Conservation (phyloP, 495 filamentous ascomycete genomes). For the Usnea hakonensis region DNA sequence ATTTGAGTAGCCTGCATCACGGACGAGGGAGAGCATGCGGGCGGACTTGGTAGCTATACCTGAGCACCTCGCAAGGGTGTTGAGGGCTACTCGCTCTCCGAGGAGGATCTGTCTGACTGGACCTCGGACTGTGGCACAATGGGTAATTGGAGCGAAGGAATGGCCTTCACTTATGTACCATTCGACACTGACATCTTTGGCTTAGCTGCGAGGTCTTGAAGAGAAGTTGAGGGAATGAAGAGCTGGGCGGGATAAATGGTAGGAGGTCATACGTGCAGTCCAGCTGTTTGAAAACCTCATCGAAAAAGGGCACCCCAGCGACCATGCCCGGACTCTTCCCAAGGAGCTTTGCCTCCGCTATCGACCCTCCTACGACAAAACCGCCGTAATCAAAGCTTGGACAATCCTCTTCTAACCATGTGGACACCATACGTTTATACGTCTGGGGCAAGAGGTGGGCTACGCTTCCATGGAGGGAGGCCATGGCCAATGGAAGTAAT, state of each 20-base stretch:
- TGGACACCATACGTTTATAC: constrained; percentile 70
- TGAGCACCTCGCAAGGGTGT: constrained; percentile 84
- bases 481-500: constrained; percentile 33
- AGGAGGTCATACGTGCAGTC: constrained; percentile 58
- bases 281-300: constrained; percentile 84
- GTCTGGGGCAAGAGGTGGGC: constrained; percentile 75
- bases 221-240: neutral
- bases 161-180: constrained; percentile 80
- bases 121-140: constrained; percentile 75
- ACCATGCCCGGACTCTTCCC: constrained; percentile 85
- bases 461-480: constrained; percentile 61
- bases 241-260: constrained; percentile 1
- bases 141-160: constrained; percentile 47
- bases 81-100: constrained; percentile 87
- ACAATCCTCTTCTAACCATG: constrained; percentile 92
- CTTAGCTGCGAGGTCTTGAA: neutral
- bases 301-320: constrained; percentile 90
- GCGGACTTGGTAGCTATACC: constrained; percentile 71
- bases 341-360: constrained; percentile 70
- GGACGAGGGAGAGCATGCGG: constrained; percentile 44
- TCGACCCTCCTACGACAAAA: constrained; percentile 81
- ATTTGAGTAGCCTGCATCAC: constrained; percentile 62
- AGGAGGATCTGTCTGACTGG: constrained; percentile 80
- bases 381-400: constrained; percentile 95
- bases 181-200: constrained; percentile 48